Conservation (phyloP, 78 protist genomes). For the Dictyostelium citrinum region DNA sequence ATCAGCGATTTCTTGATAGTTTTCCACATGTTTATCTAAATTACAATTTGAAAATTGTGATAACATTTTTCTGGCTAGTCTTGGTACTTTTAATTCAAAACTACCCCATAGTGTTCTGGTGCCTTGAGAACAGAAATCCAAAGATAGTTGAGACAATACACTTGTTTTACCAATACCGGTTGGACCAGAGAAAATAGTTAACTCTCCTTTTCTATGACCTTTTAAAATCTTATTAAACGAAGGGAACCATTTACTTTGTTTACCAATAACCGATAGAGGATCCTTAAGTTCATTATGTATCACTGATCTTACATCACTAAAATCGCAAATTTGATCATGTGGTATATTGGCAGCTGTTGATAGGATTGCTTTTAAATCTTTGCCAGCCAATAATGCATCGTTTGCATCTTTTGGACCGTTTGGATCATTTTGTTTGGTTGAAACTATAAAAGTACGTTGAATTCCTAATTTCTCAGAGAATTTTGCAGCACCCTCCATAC, state of each 20-base stretch:
- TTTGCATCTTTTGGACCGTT: constrained; percentile 87
- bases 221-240: constrained; percentile 64
- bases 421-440: constrained; percentile 27
- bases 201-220: constrained; percentile 90
- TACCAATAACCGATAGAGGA: constrained; percentile 72
- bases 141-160: constrained; percentile 78
- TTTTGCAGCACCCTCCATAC: constrained; percentile 81
- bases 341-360: constrained; percentile 47
- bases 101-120: constrained; percentile 88
- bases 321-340: constrained; percentile 78
- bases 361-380: constrained; percentile 49
- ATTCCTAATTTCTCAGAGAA: constrained; percentile 84
- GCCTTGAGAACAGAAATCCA: constrained; percentile 81
- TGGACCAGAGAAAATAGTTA: constrained; percentile 89
- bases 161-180: constrained; percentile 89
- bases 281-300: constrained; percentile 55
- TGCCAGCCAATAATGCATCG: constrained; percentile 72
- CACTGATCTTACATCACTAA: constrained; percentile 29
- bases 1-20: constrained; percentile 62
- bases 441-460: constrained; percentile 38
- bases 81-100: constrained; percentile 80
- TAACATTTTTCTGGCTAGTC: constrained; percentile 84
- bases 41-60: constrained; percentile 19
- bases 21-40: constrained; percentile 31
- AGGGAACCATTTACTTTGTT: constrained; percentile 68